phyloP scores from a whole-genome alignment of 352 stramenopile species.

The Globisporangium recalcitrans region DNA sequence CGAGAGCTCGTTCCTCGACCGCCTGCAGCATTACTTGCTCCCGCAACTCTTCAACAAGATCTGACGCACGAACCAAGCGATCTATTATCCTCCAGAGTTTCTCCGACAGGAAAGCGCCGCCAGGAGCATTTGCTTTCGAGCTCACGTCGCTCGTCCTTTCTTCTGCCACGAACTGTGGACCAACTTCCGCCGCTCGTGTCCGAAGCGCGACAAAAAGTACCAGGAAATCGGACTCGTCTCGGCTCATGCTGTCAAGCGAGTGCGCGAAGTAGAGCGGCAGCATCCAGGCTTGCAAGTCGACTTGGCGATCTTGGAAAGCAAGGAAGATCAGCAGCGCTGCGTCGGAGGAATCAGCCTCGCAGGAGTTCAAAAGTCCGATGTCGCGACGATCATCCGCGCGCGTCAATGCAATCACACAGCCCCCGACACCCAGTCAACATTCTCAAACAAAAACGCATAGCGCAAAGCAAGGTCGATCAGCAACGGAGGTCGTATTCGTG shows the following conservation, averaged over 20 bases:
- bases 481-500: neutral
- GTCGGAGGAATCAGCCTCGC: neutral
- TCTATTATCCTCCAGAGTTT: conserved; percentile 7
- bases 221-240: neutral
- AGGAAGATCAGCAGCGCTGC: neutral
- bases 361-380: neutral
- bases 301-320: conserved; percentile 12
- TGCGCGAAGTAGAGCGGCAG: neutral
- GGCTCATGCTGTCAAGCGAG: neutral
- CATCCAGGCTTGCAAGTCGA: conserved; percentile 1
- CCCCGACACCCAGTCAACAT: neutral
- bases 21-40: conserved; percentile 9
- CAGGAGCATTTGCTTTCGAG: conserved; percentile 3
- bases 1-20: neutral
- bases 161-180: conserved; percentile 15
- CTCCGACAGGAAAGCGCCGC: neutral
- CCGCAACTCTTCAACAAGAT: conserved; percentile 8
- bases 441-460: neutral
- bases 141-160: neutral
- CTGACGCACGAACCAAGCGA: conserved; percentile 3
- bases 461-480: neutral
- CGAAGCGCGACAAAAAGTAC: neutral
- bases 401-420: conserved; percentile 11
- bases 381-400: conserved; percentile 11
- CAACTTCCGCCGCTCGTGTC: conserved; percentile 13